Evolutionary conservation across 306 rosid species (phyloP), one percentile per base, ranked within the genome.

Genomic region (Malus orientalis): DNA sequence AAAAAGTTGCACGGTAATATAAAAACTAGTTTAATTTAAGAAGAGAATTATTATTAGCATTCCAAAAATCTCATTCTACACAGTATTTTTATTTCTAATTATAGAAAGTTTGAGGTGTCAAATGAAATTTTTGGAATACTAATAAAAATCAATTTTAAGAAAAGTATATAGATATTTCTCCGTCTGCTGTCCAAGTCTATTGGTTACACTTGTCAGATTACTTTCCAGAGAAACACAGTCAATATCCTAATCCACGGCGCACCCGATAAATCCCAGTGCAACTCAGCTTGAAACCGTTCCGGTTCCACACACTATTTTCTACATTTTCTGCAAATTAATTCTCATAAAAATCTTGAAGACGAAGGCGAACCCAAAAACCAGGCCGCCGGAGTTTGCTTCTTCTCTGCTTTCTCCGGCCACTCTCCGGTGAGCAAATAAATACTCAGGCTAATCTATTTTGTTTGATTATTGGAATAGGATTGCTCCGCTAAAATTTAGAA

Each of bases 381-480:
- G 20, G 55, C 55, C 5, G 20, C 55, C 1, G 13, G 44, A 47
- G 29, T 15, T 6, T 51, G 60, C 42, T 30, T 40, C 47, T 20
- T 14, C 47, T 14, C 7, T 42, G 7, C 76, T 49, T 63, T 63
- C 61, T 63, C 44, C 65, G 72, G 81, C 64, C 5, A 49, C 63
- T 47, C 6, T 32, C 80, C 74, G 84, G 78, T 76, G 77, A 81
- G 36, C 54, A 49, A 49, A 2, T 49, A 20, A 36, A 25, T 25
- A 66, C 49, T 66, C 47, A 19, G 20, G 47, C 47, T 10, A 66
- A 18, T 66, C 68, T 12, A 14, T 65, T 36, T 38, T 12, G 76
- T 32, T 72, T 72, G 22, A 20, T 55, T 16, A 30, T 59, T 3
- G 76, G 36, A 40, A 30, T 59, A 6, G 76, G 36, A 38, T 73